Conservation (phyloP, 768 basidiomycete species). For the Suillus placidus region DNA sequence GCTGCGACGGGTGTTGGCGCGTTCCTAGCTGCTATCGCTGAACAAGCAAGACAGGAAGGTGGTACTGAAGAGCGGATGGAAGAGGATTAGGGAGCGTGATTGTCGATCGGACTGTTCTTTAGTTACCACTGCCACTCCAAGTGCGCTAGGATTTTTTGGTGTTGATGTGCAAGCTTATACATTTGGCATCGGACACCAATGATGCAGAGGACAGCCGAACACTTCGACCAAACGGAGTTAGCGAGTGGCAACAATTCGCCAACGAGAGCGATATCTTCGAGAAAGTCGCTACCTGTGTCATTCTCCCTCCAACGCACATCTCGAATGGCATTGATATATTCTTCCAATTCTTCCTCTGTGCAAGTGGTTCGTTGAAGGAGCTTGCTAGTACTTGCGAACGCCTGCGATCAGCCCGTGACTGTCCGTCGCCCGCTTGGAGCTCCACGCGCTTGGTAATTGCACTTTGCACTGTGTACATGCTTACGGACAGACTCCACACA, state of each 20-base stretch:
- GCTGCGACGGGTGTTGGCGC: conserved; percentile 78
- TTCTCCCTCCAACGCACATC: not conserved
- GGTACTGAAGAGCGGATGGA: conserved; percentile 68
- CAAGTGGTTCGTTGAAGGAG: no score
- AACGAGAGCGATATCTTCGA: not conserved
- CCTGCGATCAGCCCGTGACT: no score
- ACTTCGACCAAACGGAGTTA: not conserved
- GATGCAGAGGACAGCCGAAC: no score
- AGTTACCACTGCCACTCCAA: not conserved
- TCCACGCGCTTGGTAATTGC: not conserved
- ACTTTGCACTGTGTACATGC: not conserved
- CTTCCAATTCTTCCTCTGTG: no score
- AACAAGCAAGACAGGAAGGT: conserved; percentile 58
- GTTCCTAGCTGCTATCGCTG: conserved; percentile 80
- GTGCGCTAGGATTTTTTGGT: not conserved
- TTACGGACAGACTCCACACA: not conserved
- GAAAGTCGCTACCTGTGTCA: not conserved
- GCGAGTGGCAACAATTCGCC: not conserved
- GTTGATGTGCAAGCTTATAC: not conserved
- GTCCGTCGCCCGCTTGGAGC: no score
- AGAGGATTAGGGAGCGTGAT: conserved; percentile 55
- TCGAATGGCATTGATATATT: no score
- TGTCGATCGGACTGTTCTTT: not conserved
- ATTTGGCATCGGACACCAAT: no score
- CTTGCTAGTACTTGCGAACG: no score